Conservation (phyloP, 2,329 filamentous ascomycete species). For the Nigrograna mackinnonii region DNA sequence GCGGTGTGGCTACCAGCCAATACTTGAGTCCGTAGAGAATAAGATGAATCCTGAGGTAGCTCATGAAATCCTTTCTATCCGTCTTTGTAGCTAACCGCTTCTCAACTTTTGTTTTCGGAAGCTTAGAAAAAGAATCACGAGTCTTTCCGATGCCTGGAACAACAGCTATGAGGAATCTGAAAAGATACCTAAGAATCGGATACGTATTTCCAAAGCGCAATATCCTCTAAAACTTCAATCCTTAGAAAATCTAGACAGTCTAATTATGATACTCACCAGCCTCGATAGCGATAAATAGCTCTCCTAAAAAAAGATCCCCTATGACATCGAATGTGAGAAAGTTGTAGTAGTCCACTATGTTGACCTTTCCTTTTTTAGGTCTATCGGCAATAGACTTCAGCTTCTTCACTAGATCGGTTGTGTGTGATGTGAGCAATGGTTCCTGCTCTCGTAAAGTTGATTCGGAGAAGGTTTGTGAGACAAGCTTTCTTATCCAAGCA, state of each 20-base stretch:
- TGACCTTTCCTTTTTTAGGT: conserved; percentile 6
- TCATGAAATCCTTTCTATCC: too few species aligned
- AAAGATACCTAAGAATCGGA: conserved; percentile 1
- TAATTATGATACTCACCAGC: conserved; percentile 13
- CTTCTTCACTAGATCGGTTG: conserved; percentile 34
- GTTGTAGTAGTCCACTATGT: conserved; percentile 4
- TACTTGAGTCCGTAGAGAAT: too few species aligned
- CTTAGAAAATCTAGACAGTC: conserved; percentile 11
- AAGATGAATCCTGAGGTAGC: too few species aligned
- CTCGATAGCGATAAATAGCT: conserved; percentile 39
- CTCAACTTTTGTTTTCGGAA: too few species aligned
- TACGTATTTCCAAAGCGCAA: conserved; percentile 2
- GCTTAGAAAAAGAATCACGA: too few species aligned
- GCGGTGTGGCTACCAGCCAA: too few species aligned
- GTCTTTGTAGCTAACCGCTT: too few species aligned
- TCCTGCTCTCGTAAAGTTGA: conserved; percentile 44
- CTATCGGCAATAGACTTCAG: conserved; percentile 8
- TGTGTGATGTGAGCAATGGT: conserved; percentile 30
- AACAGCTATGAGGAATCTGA: conserved; percentile 1
- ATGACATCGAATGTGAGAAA: conserved; percentile 9
- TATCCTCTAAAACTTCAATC: conserved; percentile 3
- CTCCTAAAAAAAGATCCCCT: conserved; percentile 55
- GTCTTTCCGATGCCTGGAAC: too few species aligned
- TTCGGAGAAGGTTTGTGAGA: conserved; percentile 47
- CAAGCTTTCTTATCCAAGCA: conserved; percentile 23